Evolutionary conservation across 2,329 filamentous ascomycete species (phyloP), one percentile per base, ranked within the genome.

Genomic region (Microsporum ferrugineum): DNA sequence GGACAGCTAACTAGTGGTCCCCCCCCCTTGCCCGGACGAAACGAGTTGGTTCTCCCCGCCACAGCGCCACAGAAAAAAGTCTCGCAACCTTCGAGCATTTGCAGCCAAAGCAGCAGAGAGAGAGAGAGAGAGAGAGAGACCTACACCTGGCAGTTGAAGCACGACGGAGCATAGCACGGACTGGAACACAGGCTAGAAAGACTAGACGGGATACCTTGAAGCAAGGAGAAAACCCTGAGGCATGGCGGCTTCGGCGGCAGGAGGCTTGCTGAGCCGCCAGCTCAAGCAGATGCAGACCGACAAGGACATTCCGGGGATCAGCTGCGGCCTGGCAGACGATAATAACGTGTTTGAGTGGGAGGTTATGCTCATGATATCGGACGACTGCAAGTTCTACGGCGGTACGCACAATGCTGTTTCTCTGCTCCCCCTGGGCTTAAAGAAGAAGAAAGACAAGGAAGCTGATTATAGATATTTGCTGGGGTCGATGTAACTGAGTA

Each of bases 361-460:
- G 75, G 91, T 97, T 23, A 96, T 96, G 88, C 84, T 99, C 63
- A 97, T 99, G 92, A 92, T 97, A 66, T 90, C 85, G 64, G 91
- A 96, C 68, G 91, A 95, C 71, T 91, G 88, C 76, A 92, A 91
- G 76, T 88, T 89, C 75, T 96, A 96, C 69, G 91, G 91, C 69
- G 91, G 91, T 92, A 77, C 62, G 83, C 17, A 23, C 17, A 76
- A 45, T 51, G 39, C 27, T 59, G 12, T 17, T 60, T 14, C 34
- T 23, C 38, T 14, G 10, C 10, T 6, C 34, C 5, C 34, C 34
- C 34, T 36, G 1, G 34, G n/a, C 38, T 12, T 12, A 41, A 14
- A 8, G 36, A 39, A 39, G 36, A 8, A 39, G 8, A 8, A 38
- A 6, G 17, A n/a, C 10, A 5, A 17, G 39, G 10, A 5, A 43